Evolutionary conservation across 129 eudicot species (phyloP), one percentile per base, ranked within the genome.

Genomic region (Chrysanthemum makinoi): DNA sequence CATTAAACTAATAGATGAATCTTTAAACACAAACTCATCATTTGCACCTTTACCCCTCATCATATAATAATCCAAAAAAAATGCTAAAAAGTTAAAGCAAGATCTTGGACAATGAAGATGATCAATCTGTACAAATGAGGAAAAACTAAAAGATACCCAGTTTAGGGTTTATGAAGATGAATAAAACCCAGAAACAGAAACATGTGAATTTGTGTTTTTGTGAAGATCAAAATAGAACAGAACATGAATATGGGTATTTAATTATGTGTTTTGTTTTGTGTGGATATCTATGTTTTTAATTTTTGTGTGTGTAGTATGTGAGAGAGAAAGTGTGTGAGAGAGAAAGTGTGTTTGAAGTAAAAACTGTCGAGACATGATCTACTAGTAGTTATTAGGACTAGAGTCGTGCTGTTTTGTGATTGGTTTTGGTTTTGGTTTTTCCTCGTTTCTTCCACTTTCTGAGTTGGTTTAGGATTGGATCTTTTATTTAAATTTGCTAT

Each of bases 21-120:
- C 98, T 69, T 79, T 77, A 6, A 85, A 68, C 46, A 82, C 62
- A 63, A 69, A 26, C 2, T 89, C 96, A 46, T 93, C 95, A 77
- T 85, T 86, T 19, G 84, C 89, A 55, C 75, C 86, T 68, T 78
- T 86, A 18, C 70, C 80, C 85, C 83, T 85, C 89, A 83, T 86
- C 64, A 76, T 70, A 63, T 15, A 5, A 78, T 35, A 19, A 19
- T 8, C 20, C 28, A 14, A 35, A 39, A 35, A 14, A 15, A 35
- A 35, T 8, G 20, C 20, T 63, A 11, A 63, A 11, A 59, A 62
- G 22, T 33, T 22, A 77, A 63, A 69, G 13, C 14, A 6, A 15
- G 14, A 77, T 62, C 16, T 77, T 62, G 72, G 56, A 62, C 50
- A 26, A 33, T 43, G 80, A 68, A 57, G 65, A 60, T 68, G 3